Evolutionary conservation across 164 flowering plant species (phyloP).

Genomic region (Vitis cinerea): DNA sequence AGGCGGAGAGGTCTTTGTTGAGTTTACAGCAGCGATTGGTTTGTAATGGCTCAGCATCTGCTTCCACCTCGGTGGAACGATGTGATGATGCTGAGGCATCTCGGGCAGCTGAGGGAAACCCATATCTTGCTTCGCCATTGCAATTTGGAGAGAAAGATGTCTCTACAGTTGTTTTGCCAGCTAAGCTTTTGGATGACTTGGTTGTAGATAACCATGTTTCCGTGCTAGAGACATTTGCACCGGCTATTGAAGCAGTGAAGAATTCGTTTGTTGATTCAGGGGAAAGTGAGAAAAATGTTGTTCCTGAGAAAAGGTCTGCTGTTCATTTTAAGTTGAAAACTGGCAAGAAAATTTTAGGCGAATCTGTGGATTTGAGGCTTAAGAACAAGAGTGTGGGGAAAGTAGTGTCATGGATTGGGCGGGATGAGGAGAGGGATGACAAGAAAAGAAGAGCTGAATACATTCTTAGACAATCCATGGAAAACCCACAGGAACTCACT

Average conservation of each 20-base stretch:
- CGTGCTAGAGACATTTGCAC: slow-evolving; percentile 73
- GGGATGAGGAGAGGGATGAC: slow-evolving; percentile 82
- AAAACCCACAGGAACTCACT: slow-evolving; percentile 74
- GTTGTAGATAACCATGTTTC: slow-evolving; percentile 35
- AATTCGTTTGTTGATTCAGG: slow-evolving; percentile 41
- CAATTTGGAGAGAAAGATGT: slow-evolving; percentile 51
- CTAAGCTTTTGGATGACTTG: slow-evolving; percentile 24
- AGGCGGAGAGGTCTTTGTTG: slow-evolving; percentile 89
- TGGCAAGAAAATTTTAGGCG: slow-evolving; percentile 55
- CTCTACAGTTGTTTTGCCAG: slow-evolving; percentile 32
- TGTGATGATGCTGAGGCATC: slow-evolving; percentile 17
- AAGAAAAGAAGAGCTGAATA: slow-evolving; percentile 91
- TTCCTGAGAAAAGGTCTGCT: slow-evolving; percentile 57
- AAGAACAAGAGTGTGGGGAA: slow-evolving; percentile 34
- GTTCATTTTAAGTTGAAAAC: slow-evolving; percentile 52
- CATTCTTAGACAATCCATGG: slow-evolving; percentile 78
- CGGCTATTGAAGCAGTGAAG: slow-evolving; percentile 71
- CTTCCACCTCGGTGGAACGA: slow-evolving; percentile 18
- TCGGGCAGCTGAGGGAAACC: slow-evolving; percentile 34
- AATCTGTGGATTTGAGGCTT: slow-evolving; percentile 49
- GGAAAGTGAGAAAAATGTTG: slow-evolving; percentile 33
- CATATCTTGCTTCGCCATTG: slow-evolving; percentile 53
- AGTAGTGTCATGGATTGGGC: slow-evolving; percentile 28
- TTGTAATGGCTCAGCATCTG: slow-evolving; percentile 32
- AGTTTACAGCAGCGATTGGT: slow-evolving; percentile 80